These are phyloP conservation scores for Pseudogymnoascus sp. DNA, from an alignment of 2,329 filamentous ascomycete genomes.

Conservation along the genomic window DNA sequence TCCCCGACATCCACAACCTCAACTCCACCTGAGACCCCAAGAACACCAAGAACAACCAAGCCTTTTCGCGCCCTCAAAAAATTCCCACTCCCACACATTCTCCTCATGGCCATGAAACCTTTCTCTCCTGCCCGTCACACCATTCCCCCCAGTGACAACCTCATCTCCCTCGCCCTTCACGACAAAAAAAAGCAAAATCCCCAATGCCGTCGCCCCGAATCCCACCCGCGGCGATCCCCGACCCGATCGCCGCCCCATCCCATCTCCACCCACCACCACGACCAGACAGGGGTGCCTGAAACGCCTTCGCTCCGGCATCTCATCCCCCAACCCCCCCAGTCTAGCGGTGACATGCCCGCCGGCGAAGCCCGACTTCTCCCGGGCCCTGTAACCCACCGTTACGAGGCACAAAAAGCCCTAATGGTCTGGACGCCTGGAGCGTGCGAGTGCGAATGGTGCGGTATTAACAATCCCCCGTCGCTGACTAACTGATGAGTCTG, in stretches of 20 bases:
- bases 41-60: neutral
- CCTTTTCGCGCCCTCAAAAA: neutral
- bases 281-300: neutral
- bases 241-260: constrained; percentile 3
- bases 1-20: neutral
- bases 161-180: neutral
- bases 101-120: neutral
- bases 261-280: neutral
- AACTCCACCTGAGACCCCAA: constrained; percentile 2
- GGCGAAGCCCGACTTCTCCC: constrained; percentile 1
- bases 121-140: neutral
- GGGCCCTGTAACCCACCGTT: neutral
- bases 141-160: neutral
- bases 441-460: neutral
- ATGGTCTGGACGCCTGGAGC: constrained; percentile 1
- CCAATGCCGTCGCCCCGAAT: neutral
- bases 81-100: neutral
- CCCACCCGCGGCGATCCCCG: neutral
- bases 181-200: neutral
- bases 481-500: neutral
- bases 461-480: neutral
- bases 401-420: neutral
- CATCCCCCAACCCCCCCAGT: neutral
- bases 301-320: constrained; percentile 5
- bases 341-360: neutral